Base-by-base conservation (phyloP, 163 green algal genomes). In the Chloromonas sp. region DNA sequence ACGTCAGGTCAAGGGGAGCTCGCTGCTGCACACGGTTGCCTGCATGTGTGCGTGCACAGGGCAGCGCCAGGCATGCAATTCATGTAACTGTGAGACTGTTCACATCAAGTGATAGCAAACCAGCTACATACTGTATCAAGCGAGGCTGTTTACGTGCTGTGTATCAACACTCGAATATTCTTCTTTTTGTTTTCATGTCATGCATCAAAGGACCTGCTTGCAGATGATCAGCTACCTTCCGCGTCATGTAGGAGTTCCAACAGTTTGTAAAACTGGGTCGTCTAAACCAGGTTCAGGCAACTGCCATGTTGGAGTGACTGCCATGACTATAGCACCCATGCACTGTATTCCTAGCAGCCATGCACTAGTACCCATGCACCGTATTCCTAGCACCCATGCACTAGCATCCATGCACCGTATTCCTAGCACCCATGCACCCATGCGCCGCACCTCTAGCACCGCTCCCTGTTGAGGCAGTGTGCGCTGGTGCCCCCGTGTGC, bases 381-480 rank as follows among this genome's bases (percentile, higher is more conserved):
- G 5, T 8, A 76, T 8, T 11, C 11, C 11, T 11, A 76, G 66
- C 36, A 36, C 36, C 36, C 36, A 36, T 36, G 36, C 36, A 36
- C 36, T 36, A 36, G 36, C 36, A 36, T 36, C 66, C 5, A 74
- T 36, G 36, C 36, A 11, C 2, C 71, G 11, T 14, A 79, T 14
- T 14, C 86, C 85, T 5, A 36, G 11, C 66, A 74, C 5, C 66
- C 5, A 74, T 74, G 66, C 66, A 15, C 66, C 66, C 5, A 74
- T 36, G 36, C 36, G 66, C 2, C 71, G 11, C 71, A 79, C 71
- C 71, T 88, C 85, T 5, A 79, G 78, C 79, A 88, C 80, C 14
- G 83, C 83, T 2, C 78, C 15, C 78, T 82, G 83, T 57, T 84
- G 83, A n/a, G 82, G 85, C 60, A 62, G 60, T 11, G 59, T 60